phyloP scores from a whole-genome alignment of 257 asterid genomes.

The Knoxia roxburghii region DNA sequence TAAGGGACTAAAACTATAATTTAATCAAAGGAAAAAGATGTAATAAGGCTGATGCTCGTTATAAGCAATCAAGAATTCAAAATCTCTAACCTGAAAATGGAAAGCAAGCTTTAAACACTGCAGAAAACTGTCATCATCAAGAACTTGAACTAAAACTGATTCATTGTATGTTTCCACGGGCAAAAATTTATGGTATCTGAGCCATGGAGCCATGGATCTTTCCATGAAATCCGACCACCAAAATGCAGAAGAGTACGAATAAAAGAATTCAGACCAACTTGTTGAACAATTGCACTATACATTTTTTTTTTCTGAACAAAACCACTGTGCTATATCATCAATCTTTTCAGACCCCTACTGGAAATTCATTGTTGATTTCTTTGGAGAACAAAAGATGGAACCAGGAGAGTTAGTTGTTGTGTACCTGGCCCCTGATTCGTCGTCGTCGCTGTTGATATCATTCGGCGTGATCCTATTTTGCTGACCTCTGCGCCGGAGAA shows the following conservation, averaged over 20 bases:
- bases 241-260: neutral
- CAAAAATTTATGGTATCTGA: neutral
- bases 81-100: neutral
- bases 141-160: neutral
- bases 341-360: constrained; percentile 20
- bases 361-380: constrained; percentile 34
- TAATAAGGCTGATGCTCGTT: too few relatives aligned
- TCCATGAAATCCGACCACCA: neutral
- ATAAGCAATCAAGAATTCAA: too few relatives aligned
- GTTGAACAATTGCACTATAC: constrained; percentile 33
- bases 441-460: constrained; percentile 72
- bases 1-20: too few relatives aligned
- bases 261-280: constrained; percentile 7
- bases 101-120: neutral
- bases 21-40: too few relatives aligned
- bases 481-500: constrained; percentile 40
- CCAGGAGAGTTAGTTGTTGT: constrained; percentile 35
- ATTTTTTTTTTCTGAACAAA: constrained; percentile 13
- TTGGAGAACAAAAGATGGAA: constrained; percentile 68
- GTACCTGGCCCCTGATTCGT: constrained; percentile 20
- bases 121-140: neutral
- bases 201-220: neutral
- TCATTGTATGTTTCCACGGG: neutral
- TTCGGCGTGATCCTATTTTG: constrained; percentile 54
- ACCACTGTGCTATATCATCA: neutral